Evolutionary conservation across 129 eudicot genomes (phyloP), one percentile per base, ranked within the genome.

Genomic region (Flaveria robusta): DNA sequence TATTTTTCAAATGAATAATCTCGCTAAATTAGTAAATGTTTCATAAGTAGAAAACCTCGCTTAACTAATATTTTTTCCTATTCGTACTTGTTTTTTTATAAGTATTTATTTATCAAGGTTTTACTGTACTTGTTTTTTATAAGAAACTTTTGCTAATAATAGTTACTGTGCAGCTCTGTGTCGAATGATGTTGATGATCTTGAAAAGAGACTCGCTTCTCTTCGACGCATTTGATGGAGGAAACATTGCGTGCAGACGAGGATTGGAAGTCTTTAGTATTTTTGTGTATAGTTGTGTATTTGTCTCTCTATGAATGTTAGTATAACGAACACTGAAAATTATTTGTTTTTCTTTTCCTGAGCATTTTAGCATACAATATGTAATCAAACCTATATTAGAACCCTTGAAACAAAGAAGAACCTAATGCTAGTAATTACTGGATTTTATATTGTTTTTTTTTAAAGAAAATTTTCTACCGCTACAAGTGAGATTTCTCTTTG

Each of bases 161-260:
- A 26, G 24, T 50, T 34, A 3, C 70, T 45, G 27, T 85, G 78
- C 91, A 89, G 96, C 18, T 43, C 82, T 56, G 86, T 70, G 60
- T 27, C 89, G 12, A 75, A 85, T 50, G 98, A 92, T 72, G 93
- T 90, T 34, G 98, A 92, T 18, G 98, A 92, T 74, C 98, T 92
- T 13, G 98, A 89, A 65, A 86, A 89, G 85, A 92, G 98, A 81
- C 81, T 92, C 81, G 98, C 98, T 19, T 90, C 98, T 31, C 96
- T 92, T 18, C 86, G 97, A 41, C 87, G 97, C 64, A 81, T 87
- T 6, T 92, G 96, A 91, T 20, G 13, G 29, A 34, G 69, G 73
- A 49, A 15, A 16, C 20, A 31, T 70, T 71, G 66, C 58, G 16
- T 39, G 45, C n/a, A 52, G 34, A 34, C 8, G 60, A 42, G 68